Evolutionary conservation across 306 rosid genomes (phyloP).

Genomic region (Ammopiptanthus mongolicus): DNA sequence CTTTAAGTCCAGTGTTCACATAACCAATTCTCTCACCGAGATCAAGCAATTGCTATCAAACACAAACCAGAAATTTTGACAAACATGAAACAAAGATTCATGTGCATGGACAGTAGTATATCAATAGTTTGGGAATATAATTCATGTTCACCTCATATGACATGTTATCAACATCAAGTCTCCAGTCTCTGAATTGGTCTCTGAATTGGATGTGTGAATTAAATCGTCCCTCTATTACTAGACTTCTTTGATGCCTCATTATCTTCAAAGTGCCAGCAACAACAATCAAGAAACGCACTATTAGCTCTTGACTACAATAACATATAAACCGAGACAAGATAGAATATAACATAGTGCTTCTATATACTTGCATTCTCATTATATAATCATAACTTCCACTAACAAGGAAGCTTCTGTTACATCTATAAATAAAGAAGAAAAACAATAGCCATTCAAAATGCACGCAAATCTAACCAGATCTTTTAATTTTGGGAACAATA

Average conservation of each 20-base stretch:
- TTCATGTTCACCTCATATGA: conserved; percentile 66
- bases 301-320: conserved; percentile 1
- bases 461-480: background rate
- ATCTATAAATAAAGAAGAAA: background rate
- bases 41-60: conserved; percentile 75
- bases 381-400: background rate
- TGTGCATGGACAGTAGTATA: background rate
- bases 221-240: conserved; percentile 67
- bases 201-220: conserved; percentile 61
- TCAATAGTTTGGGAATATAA: background rate
- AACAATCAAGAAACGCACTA: background rate
- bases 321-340: background rate
- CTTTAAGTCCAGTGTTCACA: conserved; percentile 84
- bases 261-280: conserved; percentile 46
- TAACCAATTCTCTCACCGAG: conserved; percentile 85
- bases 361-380: background rate
- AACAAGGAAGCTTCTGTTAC: background rate
- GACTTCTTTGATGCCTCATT: conserved; percentile 66
- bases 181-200: conserved; percentile 74
- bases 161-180: conserved; percentile 95
- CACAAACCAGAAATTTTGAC: conserved; percentile 9
- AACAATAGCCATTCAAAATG: background rate
- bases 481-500: background rate
- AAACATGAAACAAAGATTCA: background rate
- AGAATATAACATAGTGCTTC: background rate